Evolutionary conservation across 2,329 filamentous ascomycete genomes (phyloP).

Genomic region (Pseudogymnoascus sp.): DNA sequence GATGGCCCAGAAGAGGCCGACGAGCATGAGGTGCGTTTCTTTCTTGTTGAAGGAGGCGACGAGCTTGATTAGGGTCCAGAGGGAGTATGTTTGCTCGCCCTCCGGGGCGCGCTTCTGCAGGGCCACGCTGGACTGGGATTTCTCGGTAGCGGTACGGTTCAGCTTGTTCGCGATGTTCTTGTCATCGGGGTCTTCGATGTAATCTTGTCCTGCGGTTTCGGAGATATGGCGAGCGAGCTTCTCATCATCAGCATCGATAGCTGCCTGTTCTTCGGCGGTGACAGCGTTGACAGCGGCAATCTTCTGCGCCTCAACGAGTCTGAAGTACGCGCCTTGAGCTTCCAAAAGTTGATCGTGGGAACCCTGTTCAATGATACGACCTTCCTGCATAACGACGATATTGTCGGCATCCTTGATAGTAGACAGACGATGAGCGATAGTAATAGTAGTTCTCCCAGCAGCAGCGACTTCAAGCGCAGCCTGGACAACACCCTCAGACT

Average conservation of each 20-base stretch:
- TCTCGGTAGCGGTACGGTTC: constrained; percentile 44
- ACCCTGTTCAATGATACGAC: constrained; percentile 85
- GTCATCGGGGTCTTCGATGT: constrained; percentile 51
- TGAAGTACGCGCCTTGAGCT: constrained; percentile 64
- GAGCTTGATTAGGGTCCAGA: constrained; percentile 70
- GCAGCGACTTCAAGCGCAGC: constrained; percentile 81
- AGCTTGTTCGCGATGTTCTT: constrained; percentile 48
- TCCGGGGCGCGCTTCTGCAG: constrained; percentile 48
- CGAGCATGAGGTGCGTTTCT: constrained; percentile 63
- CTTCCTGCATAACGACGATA: constrained; percentile 84
- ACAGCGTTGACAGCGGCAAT: constrained; percentile 54
- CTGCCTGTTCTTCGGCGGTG: constrained; percentile 41
- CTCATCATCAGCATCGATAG: constrained; percentile 41
- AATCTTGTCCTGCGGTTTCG: constrained; percentile 32
- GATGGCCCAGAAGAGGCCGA: constrained; percentile 64
- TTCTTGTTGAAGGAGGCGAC: constrained; percentile 70
- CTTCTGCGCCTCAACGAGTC: constrained; percentile 79
- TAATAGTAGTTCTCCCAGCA: constrained; percentile 83
- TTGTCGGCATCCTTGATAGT: constrained; percentile 93
- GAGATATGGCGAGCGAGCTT: constrained; percentile 41
- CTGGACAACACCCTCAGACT: constrained; percentile 90
- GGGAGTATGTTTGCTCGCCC: constrained; percentile 49
- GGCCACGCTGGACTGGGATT: constrained; percentile 61
- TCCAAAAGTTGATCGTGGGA: constrained; percentile 73
- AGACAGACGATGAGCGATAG: constrained; percentile 89